Evolutionary conservation across 2,329 filamentous ascomycete species (phyloP).

Genomic region (Alternaria arbusti): DNA sequence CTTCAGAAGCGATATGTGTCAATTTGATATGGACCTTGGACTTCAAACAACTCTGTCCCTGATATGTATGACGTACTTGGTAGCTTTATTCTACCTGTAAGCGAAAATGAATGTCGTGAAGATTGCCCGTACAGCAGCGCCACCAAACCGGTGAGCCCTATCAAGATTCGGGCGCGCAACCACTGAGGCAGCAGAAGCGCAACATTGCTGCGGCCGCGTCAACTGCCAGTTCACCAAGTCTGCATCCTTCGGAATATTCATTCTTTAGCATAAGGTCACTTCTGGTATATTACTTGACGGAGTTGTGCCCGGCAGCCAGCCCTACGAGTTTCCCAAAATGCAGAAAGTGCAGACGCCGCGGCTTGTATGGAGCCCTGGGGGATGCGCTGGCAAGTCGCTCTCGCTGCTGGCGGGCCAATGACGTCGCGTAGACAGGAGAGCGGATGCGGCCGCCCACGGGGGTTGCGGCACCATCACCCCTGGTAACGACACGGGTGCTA

Average conservation of each 20-base stretch:
- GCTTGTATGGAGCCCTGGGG: slow-evolving; percentile 16
- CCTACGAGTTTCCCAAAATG: slow-evolving; percentile 12
- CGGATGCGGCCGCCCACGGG: slow-evolving; percentile 18
- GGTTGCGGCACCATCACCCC: slow-evolving; percentile 18
- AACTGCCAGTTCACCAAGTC: slow-evolving; percentile 28
- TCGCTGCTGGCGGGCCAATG: slow-evolving; percentile 17
- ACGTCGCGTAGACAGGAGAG: slow-evolving; percentile 4
- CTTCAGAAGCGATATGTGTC: neutral
- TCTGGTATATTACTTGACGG: slow-evolving; percentile 18
- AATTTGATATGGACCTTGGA: neutral
- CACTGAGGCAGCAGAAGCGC: slow-evolving; percentile 2
- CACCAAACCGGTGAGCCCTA: slow-evolving; percentile 14
- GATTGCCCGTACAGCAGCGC: neutral
- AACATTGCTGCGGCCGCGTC: neutral
- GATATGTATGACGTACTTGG: neutral
- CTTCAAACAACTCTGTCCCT: neutral
- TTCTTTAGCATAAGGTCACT: neutral
- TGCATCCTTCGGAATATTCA: neutral
- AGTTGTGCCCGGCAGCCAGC: slow-evolving; percentile 13
- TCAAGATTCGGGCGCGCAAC: neutral
- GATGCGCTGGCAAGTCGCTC: slow-evolving; percentile 39
- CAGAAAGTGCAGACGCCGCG: neutral
- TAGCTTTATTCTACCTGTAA: neutral
- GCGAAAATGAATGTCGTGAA: neutral
- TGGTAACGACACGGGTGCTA: slow-evolving; percentile 22